Evolutionary conservation across 2,329 filamentous ascomycete species (phyloP).

Genomic region (Pseudogymnoascus sp.): DNA sequence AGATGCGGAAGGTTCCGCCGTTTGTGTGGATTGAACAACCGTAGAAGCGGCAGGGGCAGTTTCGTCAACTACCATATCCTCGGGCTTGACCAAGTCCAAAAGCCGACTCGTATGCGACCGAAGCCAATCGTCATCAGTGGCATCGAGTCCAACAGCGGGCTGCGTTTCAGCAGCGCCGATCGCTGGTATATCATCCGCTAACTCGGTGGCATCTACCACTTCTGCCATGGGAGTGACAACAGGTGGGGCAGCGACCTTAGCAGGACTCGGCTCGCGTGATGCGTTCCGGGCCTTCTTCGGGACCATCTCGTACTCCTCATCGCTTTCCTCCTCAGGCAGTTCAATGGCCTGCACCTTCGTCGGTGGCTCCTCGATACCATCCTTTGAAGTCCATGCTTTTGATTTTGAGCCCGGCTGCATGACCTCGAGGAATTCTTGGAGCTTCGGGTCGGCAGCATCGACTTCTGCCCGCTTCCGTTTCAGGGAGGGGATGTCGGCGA

Average conservation of each 20-base stretch:
- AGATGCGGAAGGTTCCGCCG: constrained; percentile 9
- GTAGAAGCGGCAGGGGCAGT: constrained; percentile 23
- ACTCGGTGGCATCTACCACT: constrained; percentile 6
- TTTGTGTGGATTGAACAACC: constrained; percentile 12
- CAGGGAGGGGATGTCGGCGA: constrained; percentile 35
- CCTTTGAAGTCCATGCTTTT: constrained; percentile 53
- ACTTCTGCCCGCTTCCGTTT: constrained; percentile 60
- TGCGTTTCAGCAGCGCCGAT: constrained; percentile 21
- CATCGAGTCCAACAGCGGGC: constrained; percentile 23
- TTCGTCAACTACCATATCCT: constrained; percentile 40
- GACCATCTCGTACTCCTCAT: constrained; percentile 66
- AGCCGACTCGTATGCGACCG: constrained; percentile 80
- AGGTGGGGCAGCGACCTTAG: constrained; percentile 2
- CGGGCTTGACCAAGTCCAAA: constrained; percentile 63
- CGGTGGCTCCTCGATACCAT: constrained; percentile 31
- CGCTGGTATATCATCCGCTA: constrained; percentile 2
- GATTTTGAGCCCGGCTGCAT: constrained; percentile 63
- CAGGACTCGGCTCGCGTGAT: constrained; percentile 9
- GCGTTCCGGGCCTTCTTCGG: constrained; percentile 41
- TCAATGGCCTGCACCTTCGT: constrained; percentile 34
- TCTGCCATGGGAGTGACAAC: constrained; percentile 3
- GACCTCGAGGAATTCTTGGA: constrained; percentile 77
- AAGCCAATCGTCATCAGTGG: constrained; percentile 71
- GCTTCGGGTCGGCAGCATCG: constrained; percentile 62
- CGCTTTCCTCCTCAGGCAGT: constrained; percentile 51